These are phyloP conservation scores for Kodamaea sp. DNA, from an alignment of 1,139 yeast species.

Conservation along the genomic window DNA sequence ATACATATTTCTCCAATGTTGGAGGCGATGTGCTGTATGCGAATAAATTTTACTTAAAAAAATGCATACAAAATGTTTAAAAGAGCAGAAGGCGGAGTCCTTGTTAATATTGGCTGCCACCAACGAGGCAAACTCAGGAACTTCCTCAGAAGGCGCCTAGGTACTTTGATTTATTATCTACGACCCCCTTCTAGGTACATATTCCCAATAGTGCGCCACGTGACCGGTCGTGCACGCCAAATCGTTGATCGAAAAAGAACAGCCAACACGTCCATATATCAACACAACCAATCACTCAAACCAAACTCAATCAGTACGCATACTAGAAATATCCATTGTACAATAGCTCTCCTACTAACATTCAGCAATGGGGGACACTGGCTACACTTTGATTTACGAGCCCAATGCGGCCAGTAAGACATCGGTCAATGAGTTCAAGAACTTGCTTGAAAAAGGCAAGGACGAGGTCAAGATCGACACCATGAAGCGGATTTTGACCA, in stretches of 20 bases:
- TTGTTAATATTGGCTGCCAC: no score
- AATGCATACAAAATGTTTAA: no score
- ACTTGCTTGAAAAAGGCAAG: conserved; percentile 81
- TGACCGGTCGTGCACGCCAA: conserved; percentile 3
- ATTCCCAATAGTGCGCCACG: no score
- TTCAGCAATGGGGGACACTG: conserved; percentile 37
- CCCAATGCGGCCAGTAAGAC: conserved; percentile 71
- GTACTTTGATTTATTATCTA: no score
- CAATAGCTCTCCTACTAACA: neutral
- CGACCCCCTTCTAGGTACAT: no score
- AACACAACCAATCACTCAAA: conserved; percentile 1
- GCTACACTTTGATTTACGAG: conserved; percentile 76
- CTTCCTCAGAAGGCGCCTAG: no score
- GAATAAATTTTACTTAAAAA: no score
- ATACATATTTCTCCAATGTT: no score
- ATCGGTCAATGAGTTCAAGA: conserved; percentile 75
- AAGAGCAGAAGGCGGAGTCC: no score
- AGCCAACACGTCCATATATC: conserved; percentile 12
- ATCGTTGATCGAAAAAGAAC: conserved; percentile 6
- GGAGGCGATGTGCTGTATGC: no score
- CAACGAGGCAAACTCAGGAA: no score
- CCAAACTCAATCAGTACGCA: no score
- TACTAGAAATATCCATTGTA: neutral
- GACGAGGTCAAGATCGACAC: conserved; percentile 88
- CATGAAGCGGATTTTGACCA: conserved; percentile 82